Evolutionary conservation across 2,329 filamentous ascomycete species (phyloP), one percentile per base, ranked within the genome.

Genomic region (Diaporthe sp.): DNA sequence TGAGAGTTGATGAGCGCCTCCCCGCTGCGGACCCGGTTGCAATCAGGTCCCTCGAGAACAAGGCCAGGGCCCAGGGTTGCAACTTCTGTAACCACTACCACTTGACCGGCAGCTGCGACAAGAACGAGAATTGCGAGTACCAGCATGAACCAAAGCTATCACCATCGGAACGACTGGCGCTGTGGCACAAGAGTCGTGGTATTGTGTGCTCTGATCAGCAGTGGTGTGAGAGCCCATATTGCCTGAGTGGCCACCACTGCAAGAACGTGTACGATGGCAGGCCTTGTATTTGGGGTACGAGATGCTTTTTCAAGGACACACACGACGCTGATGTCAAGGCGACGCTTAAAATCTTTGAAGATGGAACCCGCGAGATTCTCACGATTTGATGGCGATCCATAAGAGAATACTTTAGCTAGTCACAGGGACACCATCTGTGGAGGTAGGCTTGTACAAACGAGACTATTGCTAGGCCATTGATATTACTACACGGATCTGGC

Each of bases 51-150:
- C 44, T 76, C 37, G 74, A 77, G 53, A 51, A 46, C 37, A 76
- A 74, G 60, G 68, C 76, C 28, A 53, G 51, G n/a, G 19, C 42
- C 17, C 76, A 74, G 19, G 76, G 76, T n/a, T 51, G 65, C 51
- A 77, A 77, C 58, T 76, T 77, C 49, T 77, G 76, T 55, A 77
- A 77, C 53, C 71, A 70, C 25, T 77, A 76, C 31, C 76, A 77
- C 42, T 28, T 77, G 22, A 65, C 34, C 19, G 51, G 58, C 19
- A 46, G 25, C 31, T 77, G 74, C 44, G 76, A 76, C 10, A 73
- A 71, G 53, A 71, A 72, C 51, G 60, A 74, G 3, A 34, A 28
- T 10, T 77, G 74, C 39, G 65, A 65, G 15, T 76, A 76, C 22
- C 74, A 76, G 19, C 76, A 77, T 25, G 76, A 76, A 3, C 53